Conservation (phyloP, 768 basidiomycete genomes). For the Termitomyces heimii region DNA sequence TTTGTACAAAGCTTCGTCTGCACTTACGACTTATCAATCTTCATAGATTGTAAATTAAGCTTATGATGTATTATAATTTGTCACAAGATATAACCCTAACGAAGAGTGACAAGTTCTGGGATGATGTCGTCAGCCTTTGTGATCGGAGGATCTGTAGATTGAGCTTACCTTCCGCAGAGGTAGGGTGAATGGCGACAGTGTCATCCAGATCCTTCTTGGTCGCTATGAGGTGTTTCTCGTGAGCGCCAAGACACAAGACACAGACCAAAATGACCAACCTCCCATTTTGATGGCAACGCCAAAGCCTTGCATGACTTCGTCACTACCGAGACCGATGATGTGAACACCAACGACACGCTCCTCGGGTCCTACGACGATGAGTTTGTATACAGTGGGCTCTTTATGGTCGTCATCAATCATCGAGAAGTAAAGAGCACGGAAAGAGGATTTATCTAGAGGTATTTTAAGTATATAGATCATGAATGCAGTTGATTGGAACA, state of each 20-base stretch:
- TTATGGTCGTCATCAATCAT: slow-evolving; percentile 89
- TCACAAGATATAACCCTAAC: slow-evolving; percentile 11
- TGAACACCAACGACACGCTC: slow-evolving; percentile 97
- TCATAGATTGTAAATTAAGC: slow-evolving; percentile 2
- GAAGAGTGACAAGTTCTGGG: slow-evolving; percentile 48
- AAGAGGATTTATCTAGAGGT: slow-evolving; percentile 64
- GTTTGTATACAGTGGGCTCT: slow-evolving; percentile 92
- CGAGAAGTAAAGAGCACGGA: slow-evolving; percentile 87
- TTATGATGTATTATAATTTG: neutral
- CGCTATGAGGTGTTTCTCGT: slow-evolving; percentile 30
- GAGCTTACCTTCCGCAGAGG: slow-evolving; percentile 68
- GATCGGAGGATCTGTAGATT: neutral
- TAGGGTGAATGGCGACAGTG: slow-evolving; percentile 90
- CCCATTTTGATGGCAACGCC: slow-evolving; percentile 98
- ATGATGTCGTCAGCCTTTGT: slow-evolving; percentile 11
- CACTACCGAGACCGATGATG: slow-evolving; percentile 86
- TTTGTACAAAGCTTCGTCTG: neutral
- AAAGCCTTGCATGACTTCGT: slow-evolving; percentile 95
- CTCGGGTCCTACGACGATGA: slow-evolving; percentile 80
- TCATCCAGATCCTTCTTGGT: slow-evolving; percentile 80
- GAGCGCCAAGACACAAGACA: neutral
- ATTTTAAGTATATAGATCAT: neutral
- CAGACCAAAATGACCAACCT: slow-evolving; percentile 24
- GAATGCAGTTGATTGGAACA: slow-evolving; percentile 12
- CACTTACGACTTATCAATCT: neutral